phyloP scores from a whole-genome alignment of 2,329 filamentous ascomycete species.

The Colletotrichum sp. region DNA sequence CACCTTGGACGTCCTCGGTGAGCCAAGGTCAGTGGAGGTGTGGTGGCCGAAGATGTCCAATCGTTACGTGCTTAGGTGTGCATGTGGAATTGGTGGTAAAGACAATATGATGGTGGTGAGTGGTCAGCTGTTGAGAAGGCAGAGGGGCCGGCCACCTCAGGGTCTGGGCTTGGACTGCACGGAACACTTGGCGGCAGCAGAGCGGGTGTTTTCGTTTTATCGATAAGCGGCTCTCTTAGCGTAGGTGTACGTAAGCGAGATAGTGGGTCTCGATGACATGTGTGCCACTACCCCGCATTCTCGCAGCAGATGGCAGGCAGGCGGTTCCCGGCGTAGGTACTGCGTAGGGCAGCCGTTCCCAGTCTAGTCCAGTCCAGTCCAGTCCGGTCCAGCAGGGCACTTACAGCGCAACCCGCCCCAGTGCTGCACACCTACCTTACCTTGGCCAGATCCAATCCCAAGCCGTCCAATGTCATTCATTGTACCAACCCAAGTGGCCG shows the following conservation, averaged over 20 bases:
- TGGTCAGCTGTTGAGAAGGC: neutral
- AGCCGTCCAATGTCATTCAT: neutral
- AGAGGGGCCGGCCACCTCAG: too few species aligned
- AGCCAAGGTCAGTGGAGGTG: neutral
- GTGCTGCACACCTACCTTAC: neutral
- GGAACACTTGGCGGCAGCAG: too few species aligned
- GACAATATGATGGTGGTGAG: neutral
- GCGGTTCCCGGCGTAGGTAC: neutral
- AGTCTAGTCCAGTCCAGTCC: neutral
- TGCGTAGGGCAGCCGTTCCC: neutral
- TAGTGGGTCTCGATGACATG: neutral
- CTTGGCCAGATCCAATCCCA: neutral
- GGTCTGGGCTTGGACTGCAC: too few species aligned
- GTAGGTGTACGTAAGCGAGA: neutral
- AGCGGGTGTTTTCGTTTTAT: neutral
- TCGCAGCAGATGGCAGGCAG: neutral
- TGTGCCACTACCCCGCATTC: slow-evolving; percentile 8
- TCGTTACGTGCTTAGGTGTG: neutral
- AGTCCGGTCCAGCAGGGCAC: neutral
- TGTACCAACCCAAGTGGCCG: neutral
- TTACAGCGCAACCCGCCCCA: neutral
- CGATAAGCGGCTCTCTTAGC: neutral
- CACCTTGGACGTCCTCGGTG: neutral
- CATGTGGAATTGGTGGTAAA: too few species aligned
- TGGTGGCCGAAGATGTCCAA: neutral